Percentiles rank a stretch among this genome's conserved stretches.
Conservation (phyloP, 1,284 basidiomycete genomes). For the Pseudomicrostroma phylloplanum region DNA sequence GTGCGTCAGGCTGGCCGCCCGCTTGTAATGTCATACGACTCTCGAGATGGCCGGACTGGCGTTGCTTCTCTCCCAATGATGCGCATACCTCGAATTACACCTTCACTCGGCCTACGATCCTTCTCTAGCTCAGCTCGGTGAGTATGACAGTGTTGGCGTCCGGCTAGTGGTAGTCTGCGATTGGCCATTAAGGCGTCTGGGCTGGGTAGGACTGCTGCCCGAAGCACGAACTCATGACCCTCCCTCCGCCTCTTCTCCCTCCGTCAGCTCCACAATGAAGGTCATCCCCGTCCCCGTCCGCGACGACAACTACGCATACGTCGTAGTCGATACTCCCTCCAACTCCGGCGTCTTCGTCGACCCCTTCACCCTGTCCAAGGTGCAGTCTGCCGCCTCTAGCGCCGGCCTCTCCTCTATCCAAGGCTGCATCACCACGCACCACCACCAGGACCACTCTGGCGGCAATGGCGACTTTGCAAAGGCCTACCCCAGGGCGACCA, state of each 20-base stretch:
- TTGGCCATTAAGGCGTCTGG: too few species aligned
- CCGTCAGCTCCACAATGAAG: conserved; percentile 28
- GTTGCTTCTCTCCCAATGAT: too few species aligned
- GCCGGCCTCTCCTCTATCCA: conserved; percentile 60
- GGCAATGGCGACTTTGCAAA: conserved; percentile 63
- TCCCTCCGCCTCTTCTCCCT: neutral
- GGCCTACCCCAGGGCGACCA: conserved; percentile 62
- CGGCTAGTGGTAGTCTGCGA: too few species aligned
- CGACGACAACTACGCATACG: conserved; percentile 50
- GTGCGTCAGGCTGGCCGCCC: too few species aligned
- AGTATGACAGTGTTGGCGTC: too few species aligned
- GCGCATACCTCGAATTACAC: too few species aligned
- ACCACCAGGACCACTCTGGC: conserved; percentile 70
- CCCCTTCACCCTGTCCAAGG: conserved; percentile 73
- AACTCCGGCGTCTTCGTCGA: conserved; percentile 55
- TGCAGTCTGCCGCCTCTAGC: conserved; percentile 63
- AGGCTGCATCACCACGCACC: conserved; percentile 46
- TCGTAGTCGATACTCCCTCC: conserved; percentile 29
- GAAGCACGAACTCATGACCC: too few species aligned
- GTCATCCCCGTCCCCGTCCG: conserved; percentile 48
- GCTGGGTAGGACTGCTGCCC: too few species aligned
- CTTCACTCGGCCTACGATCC: too few species aligned
- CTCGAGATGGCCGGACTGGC: too few species aligned
- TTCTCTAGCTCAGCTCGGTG: too few species aligned
- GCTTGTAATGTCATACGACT: too few species aligned